Percentiles rank a stretch among this genome's conserved stretches.
Conservation (phyloP, 106 monocot genomes). For the Dendrobium catenatum region DNA sequence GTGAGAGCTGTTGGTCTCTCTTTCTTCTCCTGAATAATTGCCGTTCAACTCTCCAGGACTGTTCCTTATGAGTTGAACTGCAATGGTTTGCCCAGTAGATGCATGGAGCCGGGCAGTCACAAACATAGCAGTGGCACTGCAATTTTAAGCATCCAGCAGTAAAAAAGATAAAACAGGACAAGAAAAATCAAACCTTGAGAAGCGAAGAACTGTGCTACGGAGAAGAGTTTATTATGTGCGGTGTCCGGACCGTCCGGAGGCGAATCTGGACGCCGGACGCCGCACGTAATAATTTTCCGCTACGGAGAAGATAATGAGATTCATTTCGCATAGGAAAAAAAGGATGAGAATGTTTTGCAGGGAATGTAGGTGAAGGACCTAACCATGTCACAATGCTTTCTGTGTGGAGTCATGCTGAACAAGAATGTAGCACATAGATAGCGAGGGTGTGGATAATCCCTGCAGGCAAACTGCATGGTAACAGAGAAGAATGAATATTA, state of each 20-base stretch:
- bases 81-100: conserved; percentile 70
- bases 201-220: not conserved
- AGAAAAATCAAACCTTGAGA: not conserved
- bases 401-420: conserved; percentile 34
- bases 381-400: conserved; percentile 32
- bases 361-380: conserved; percentile 1
- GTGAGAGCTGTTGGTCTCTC: not conserved
- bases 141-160: not conserved
- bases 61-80: conserved; percentile 66
- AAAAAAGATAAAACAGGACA: not conserved
- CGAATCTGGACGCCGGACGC: too few relatives aligned
- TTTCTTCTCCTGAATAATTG: conserved; percentile 23
- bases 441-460: conserved; percentile 55
- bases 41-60: conserved; percentile 44
- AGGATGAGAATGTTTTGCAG: not conserved
- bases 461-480: conserved; percentile 43
- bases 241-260: too few relatives aligned
- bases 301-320: not conserved
- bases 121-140: conserved; percentile 98
- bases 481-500: not conserved
- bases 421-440: conserved; percentile 47
- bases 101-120: conserved; percentile 78
- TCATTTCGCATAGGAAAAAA: not conserved
- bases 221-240: not conserved
- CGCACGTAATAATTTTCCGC: too few relatives aligned